Percentiles rank a stretch among this genome's conserved stretches.
These are phyloP conservation scores for Microcyclospora pomicola DNA, from an alignment of 2,329 filamentous ascomycete species.

Conservation along the genomic window DNA sequence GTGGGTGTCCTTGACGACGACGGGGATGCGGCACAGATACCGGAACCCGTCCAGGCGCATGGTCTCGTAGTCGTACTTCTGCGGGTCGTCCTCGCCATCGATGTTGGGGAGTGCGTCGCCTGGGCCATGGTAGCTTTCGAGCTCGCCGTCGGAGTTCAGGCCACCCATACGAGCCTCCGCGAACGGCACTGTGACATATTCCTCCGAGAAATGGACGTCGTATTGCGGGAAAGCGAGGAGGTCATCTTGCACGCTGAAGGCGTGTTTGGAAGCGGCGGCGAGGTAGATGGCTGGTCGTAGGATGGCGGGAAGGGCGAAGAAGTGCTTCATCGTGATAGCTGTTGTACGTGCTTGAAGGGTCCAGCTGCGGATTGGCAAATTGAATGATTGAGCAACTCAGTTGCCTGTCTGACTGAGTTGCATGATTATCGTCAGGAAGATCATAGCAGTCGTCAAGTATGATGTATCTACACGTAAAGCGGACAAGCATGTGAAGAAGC, in stretches of 20 bases:
- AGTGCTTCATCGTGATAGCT: constrained; percentile 27
- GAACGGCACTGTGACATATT: constrained; percentile 38
- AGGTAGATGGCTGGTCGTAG: constrained; percentile 34
- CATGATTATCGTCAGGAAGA: no score
- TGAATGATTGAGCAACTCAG: no score
- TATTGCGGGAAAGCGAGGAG: constrained; percentile 78
- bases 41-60: constrained; percentile 56
- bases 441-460: no score
- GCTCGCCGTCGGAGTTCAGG: neutral
- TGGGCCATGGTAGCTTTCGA: constrained; percentile 12
- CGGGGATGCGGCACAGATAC: constrained; percentile 76
- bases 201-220: constrained; percentile 57
- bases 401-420: no score
- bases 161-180: no score
- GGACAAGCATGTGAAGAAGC: no score
- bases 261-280: constrained; percentile 36
- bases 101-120: neutral
- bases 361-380: no score
- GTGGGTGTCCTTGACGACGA: constrained; percentile 40
- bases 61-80: constrained; percentile 47
- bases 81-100: constrained; percentile 5
- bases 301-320: constrained; percentile 35
- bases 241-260: constrained; percentile 81
- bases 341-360: no score
- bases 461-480: no score